Percentiles rank a stretch among this genome's conserved stretches.
Evolutionary conservation across 176 grass and related monocot genomes (phyloP).

Genomic region (Guadua angustifolia): DNA sequence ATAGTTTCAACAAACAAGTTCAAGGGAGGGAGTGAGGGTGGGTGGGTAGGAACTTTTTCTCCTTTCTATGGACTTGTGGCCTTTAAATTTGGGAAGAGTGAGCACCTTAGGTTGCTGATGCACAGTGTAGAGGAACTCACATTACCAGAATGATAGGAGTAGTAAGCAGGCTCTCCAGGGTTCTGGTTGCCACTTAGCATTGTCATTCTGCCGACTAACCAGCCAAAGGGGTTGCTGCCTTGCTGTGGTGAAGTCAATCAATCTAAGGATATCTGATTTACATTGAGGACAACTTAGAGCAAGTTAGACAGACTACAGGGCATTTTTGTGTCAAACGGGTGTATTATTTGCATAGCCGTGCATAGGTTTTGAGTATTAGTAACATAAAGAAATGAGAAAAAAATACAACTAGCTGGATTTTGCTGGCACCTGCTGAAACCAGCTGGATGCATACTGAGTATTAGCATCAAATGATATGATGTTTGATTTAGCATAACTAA

Average conservation of each 20-base stretch:
- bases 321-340: not conserved
- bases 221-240: not conserved
- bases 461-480: not conserved
- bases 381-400: slow-evolving; percentile 1
- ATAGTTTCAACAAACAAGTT: slow-evolving; percentile 21
- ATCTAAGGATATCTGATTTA: slow-evolving; percentile 8
- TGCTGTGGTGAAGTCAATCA: slow-evolving; percentile 1
- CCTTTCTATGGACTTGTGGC: not conserved
- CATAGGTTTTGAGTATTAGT: not conserved
- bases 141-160: slow-evolving; percentile 13
- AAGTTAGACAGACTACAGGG: not conserved
- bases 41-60: not conserved
- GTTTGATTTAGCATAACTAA: not conserved
- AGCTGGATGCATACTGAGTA: not conserved
- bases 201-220: not conserved
- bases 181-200: not conserved
- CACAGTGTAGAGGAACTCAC: not conserved
- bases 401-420: not conserved
- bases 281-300: not conserved
- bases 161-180: not conserved
- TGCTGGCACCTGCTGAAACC: not conserved
- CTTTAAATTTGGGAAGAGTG: not conserved
- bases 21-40: not conserved
- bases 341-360: not conserved
- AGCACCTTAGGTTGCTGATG: not conserved